Evolutionary conservation across 2,329 filamentous ascomycete genomes (phyloP), one percentile per base, ranked within the genome.

Genomic region (Fusarium sp.): DNA sequence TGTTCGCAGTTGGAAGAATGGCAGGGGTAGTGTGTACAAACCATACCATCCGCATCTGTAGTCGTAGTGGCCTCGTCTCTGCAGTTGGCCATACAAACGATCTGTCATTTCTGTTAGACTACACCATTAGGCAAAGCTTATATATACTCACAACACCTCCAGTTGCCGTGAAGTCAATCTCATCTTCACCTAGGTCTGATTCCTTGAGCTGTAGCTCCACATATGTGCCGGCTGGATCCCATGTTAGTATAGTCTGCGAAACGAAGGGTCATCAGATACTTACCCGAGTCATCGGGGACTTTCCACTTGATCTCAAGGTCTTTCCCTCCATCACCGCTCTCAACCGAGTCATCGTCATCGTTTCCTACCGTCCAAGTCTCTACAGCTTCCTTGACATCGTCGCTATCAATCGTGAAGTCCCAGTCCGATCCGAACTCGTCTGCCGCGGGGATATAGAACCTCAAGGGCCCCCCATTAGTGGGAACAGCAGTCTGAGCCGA

Each of bases 301-400:
- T 33, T 19, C n/a, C 26, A 52, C 17, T 44, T 43, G 3, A 33
- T 33, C 1, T 24, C 26, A 2, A 33, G 11, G 0, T 7, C 26
- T 0, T 44, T 33, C 4, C 38, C 15, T 0, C 19, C 26, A 9
- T 1, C 4, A n/a, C 38, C 19, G 1, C 38, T 22, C 15, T 34
- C 6, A 6, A 24, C 33, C 0, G 1, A 44, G 7, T 33, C 19
- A 0, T 19, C 15, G 10, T 52, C 15, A 2, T 53, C 15, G 0
- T 53, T 53, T 6, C 26, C 26, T 7, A 24, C 11, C 7, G 19
- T 33, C 19, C 38, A 24, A 17, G 9, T 5, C 26, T 43, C 40
- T 13, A 43, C 19, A 15, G 24, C 19, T 3, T 52, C 24, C 15
- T 22, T 33, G 1, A 43, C 14, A 42, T 28, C 1, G 13, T 33